A percentile compares a stretch with the other conserved stretches of the same genome.
Conservation (phyloP, 2,329 filamentous ascomycete genomes). For the Pleomassaria siparia region DNA sequence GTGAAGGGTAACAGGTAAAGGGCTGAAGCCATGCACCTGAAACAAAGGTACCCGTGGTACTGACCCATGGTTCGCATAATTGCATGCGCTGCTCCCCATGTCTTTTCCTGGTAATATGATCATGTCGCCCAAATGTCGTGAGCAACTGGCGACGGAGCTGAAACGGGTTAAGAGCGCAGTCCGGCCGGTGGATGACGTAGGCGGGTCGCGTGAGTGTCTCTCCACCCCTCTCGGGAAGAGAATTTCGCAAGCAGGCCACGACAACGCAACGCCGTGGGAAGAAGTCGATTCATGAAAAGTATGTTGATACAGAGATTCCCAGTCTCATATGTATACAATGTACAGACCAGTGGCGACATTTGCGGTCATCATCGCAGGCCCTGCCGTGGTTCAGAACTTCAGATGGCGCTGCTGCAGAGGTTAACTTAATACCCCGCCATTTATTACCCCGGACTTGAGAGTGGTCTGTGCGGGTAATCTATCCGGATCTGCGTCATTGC, state of each 20-base stretch:
- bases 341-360: too few relatives aligned
- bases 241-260: too few relatives aligned
- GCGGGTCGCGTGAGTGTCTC: conserved; percentile 32
- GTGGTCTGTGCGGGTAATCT: conserved; percentile 18
- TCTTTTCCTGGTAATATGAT: background rate
- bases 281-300: too few relatives aligned
- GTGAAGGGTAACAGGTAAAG: too few relatives aligned
- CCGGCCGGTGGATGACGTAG: conserved; percentile 31
- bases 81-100: background rate
- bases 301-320: too few relatives aligned
- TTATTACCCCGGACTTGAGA: conserved; percentile 21
- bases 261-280: background rate
- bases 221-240: conserved; percentile 22
- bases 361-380: too few relatives aligned
- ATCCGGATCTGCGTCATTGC: conserved; percentile 15
- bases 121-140: background rate
- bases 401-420: background rate
- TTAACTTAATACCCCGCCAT: conserved; percentile 30
- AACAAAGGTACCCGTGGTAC: too few relatives aligned
- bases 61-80: too few relatives aligned
- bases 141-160: conserved; percentile 10
- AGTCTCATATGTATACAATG: too few relatives aligned
- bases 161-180: conserved; percentile 14
- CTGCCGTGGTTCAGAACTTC: background rate
- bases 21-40: too few relatives aligned